These are phyloP conservation scores for Vigna unguiculata DNA, from an alignment of 306 rosid genomes.

Conservation along the genomic window DNA sequence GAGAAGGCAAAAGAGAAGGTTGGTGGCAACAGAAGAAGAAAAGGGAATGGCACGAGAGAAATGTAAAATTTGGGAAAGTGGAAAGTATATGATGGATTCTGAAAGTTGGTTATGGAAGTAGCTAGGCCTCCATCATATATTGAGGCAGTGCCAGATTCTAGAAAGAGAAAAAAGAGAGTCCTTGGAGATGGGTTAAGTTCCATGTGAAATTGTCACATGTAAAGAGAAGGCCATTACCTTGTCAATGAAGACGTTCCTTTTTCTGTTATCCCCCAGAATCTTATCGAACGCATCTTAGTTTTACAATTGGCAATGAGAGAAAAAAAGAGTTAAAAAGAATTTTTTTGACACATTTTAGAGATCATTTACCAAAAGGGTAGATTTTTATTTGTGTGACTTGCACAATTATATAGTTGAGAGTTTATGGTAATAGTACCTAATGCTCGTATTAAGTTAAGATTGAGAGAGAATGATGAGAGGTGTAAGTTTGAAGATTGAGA, in stretches of 20 bases:
- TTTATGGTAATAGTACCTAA: too few relatives aligned
- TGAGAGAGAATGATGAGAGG: too few relatives aligned
- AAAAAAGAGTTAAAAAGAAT: constrained; percentile 2
- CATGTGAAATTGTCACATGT: constrained; percentile 65
- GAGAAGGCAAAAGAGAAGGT: constrained; percentile 19
- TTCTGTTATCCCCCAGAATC: constrained; percentile 62
- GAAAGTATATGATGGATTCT: constrained; percentile 11
- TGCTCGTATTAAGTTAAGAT: too few relatives aligned
- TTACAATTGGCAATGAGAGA: constrained; percentile 15
- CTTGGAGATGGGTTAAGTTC: constrained; percentile 48
- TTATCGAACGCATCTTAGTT: constrained; percentile 43
- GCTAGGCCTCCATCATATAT: constrained; percentile 2
- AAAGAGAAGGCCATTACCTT: constrained; percentile 48
- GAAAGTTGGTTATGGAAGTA: constrained; percentile 31
- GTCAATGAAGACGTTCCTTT: constrained; percentile 55
- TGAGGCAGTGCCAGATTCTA: constrained; percentile 18
- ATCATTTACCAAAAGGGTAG: background rate
- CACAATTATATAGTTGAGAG: too few relatives aligned
- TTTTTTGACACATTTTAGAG: background rate
- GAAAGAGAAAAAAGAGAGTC: constrained; percentile 44
- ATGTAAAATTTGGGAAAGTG: constrained; percentile 16
- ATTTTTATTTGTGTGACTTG: background rate
- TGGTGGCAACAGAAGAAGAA: constrained; percentile 10
- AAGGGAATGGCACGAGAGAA: constrained; percentile 37
- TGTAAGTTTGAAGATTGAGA: too few relatives aligned